Evolutionary conservation across 192 early-diverging fungal genomes (phyloP), one percentile per base, ranked within the genome.

Genomic region (Backusella macrospora): DNA sequence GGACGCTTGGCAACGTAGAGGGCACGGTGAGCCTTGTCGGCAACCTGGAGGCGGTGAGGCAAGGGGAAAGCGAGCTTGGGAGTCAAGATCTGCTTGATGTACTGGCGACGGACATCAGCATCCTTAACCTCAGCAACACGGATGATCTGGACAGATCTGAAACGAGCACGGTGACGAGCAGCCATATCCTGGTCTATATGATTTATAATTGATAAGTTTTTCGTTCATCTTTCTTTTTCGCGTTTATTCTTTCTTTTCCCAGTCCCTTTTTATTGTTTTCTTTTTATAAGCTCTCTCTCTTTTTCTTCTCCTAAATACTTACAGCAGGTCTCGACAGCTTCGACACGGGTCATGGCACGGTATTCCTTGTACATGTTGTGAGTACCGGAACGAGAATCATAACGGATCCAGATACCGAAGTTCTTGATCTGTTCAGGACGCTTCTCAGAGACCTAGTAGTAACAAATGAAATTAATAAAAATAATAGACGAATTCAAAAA

Each of bases 291-390:
- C 29, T 49, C n/a, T 49, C 48, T 18, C 18, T 18, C 9, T 52
- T 47, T 42, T 6, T 48, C 1, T 26, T 37, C 6, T 13, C 80
- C 84, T 75, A 71, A 85, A 80, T 65, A 66, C 65, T 66, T 66
- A 66, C 65, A 92, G 86, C 90, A 90, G 9, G 89, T 45, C 73
- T 87, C 80, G 16, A 92, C 91, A 42, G 91, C 92, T 63, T 82
- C 92, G 23, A 80, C 81, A 78, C 98, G 93, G 79, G 90, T 86
- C 78, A 98, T 85, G 88, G 98, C 96, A 79, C 98, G 93, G 95
- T 98, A 99, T 91, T 99, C 98, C 93, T 99, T 99, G 94, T 99
- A 99, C 96, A 99, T 99, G 94, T 99, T 99, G 96, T 99, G 98
- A 74, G 97, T 99, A 77, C 98, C 98, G 49, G 96, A 97, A 84